Conservation (phyloP, 441 rosid species). For the Adansonia rubrostipa region DNA sequence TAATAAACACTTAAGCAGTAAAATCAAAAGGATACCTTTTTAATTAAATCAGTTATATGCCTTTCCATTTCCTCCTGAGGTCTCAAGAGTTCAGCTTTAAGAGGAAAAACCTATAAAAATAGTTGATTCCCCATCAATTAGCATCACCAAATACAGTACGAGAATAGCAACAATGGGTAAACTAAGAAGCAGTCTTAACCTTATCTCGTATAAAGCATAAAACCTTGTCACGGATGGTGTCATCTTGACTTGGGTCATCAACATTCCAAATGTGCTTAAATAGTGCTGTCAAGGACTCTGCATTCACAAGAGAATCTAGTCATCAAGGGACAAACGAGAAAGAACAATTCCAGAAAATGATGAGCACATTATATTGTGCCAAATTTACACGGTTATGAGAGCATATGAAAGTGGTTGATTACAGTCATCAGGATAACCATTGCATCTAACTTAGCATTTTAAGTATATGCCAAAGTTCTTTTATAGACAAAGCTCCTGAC, state of each 20-base stretch:
- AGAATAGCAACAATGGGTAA: neutral
- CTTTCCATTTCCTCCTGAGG: conserved; percentile 98
- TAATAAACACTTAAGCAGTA: neutral
- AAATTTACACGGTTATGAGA: conserved; percentile 3
- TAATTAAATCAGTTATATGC: conserved; percentile 84
- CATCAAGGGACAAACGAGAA: conserved; percentile 18
- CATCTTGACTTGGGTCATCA: conserved; percentile 78
- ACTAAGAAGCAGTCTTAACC: conserved; percentile 46
- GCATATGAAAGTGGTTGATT: conserved; percentile 13
- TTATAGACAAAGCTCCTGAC: neutral
- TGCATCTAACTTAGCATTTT: conserved; percentile 8
- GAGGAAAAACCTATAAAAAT: conserved; percentile 74
- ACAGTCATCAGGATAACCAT: neutral
- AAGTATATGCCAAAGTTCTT: neutral
- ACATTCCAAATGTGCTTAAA: conserved; percentile 79
- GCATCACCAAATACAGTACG: conserved; percentile 12
- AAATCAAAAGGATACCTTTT: conserved; percentile 55
- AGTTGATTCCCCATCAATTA: conserved; percentile 18
- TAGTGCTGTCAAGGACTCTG: conserved; percentile 84
- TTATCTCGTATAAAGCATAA: conserved; percentile 84
- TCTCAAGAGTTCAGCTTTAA: conserved; percentile 83
- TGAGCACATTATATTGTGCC: neutral
- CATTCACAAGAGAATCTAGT: conserved; percentile 31
- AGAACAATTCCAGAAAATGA: neutral
- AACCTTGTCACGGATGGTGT: conserved; percentile 83